These are phyloP conservation scores for Pestalotiopsis sp. DNA, from an alignment of 2,329 filamentous ascomycete genomes.

Conservation along the genomic window DNA sequence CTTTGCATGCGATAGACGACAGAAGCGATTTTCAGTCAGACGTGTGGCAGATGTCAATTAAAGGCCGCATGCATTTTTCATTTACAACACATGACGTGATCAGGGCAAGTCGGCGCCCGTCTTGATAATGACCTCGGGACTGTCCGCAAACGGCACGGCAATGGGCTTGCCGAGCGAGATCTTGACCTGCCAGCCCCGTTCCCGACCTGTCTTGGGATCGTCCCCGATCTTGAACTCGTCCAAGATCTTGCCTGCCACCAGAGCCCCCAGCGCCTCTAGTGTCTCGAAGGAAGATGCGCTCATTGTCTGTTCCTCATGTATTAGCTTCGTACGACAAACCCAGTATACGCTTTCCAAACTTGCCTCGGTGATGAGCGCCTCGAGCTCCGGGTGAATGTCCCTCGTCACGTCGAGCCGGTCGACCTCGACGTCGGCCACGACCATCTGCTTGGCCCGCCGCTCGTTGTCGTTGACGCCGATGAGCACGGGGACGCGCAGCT, in stretches of 20 bases:
- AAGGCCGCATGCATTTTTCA: not conserved
- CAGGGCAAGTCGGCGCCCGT: constrained; percentile 28
- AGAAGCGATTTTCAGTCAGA: not conserved
- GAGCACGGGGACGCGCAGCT: constrained; percentile 65
- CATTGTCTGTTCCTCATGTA: constrained; percentile 44
- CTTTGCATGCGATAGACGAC: constrained; percentile 20
- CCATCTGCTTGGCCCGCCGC: constrained; percentile 65
- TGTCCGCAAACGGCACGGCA: constrained; percentile 73
- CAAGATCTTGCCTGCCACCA: constrained; percentile 50
- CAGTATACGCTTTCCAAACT: constrained; percentile 26
- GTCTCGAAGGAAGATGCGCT: constrained; percentile 62
- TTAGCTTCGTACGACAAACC: not conserved
- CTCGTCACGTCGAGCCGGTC: constrained; percentile 48
- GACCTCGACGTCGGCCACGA: constrained; percentile 65
- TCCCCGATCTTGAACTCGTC: constrained; percentile 38
- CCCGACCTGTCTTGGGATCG: constrained; percentile 36
- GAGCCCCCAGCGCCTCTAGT: constrained; percentile 60
- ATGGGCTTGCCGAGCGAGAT: constrained; percentile 73
- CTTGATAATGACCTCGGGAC: constrained; percentile 66
- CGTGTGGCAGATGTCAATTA: not conserved
- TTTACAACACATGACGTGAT: constrained; percentile 17
- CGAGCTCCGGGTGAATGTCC: constrained; percentile 59
- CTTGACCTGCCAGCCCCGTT: constrained; percentile 54
- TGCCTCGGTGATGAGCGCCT: constrained; percentile 65
- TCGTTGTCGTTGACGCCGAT: constrained; percentile 77